Percentiles rank a stretch among this genome's conserved stretches.
These are phyloP conservation scores for Cyberlindnera mrakii DNA, from an alignment of 805 yeast genomes.

Conservation along the genomic window DNA sequence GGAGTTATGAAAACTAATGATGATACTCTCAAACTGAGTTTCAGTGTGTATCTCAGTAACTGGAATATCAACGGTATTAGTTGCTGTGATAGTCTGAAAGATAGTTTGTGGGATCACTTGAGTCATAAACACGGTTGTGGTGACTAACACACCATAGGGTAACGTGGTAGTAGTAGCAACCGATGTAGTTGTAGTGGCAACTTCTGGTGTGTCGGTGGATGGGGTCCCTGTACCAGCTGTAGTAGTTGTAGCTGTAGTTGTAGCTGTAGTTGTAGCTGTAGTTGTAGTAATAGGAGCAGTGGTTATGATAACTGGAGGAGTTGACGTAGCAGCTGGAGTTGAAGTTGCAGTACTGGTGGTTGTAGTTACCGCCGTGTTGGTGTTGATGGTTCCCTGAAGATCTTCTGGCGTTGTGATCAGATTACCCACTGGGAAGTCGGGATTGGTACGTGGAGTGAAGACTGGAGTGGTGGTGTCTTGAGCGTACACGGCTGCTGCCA, in stretches of 20 bases:
- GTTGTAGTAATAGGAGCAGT: slow-evolving; percentile 5
- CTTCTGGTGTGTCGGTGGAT: slow-evolving; percentile 1
- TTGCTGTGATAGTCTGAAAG: slow-evolving; percentile 3
- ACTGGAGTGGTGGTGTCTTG: slow-evolving; percentile 9
- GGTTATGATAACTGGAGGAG: neutral
- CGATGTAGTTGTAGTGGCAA: slow-evolving; percentile 11
- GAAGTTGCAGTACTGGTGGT: slow-evolving; percentile 2
- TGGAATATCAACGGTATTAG: slow-evolving; percentile 1
- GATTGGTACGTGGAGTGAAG: slow-evolving; percentile 13
- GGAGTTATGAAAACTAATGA: slow-evolving; percentile 2
- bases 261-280: slow-evolving; percentile 5
- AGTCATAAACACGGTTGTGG: slow-evolving; percentile 10
- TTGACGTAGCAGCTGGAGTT: neutral
- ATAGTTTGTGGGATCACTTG: neutral
- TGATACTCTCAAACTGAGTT: slow-evolving; percentile 3
- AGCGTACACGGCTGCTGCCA: neutral
- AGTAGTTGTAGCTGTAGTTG: too few species aligned
- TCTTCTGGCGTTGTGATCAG: slow-evolving; percentile 16
- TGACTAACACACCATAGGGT: slow-evolving; percentile 3
- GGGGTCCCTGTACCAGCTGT: slow-evolving; percentile 1
- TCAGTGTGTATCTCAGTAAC: slow-evolving; percentile 3
- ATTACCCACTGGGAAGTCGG: slow-evolving; percentile 12
- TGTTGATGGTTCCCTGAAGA: slow-evolving; percentile 14
- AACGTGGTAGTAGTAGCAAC: slow-evolving; percentile 15
- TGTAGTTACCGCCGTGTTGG: slow-evolving; percentile 12